A percentile compares a stretch with the other conserved stretches of the same genome.
Evolutionary conservation across 2,329 filamentous ascomycete genomes (phyloP).

Genomic region (Fusarium fracticaudum): DNA sequence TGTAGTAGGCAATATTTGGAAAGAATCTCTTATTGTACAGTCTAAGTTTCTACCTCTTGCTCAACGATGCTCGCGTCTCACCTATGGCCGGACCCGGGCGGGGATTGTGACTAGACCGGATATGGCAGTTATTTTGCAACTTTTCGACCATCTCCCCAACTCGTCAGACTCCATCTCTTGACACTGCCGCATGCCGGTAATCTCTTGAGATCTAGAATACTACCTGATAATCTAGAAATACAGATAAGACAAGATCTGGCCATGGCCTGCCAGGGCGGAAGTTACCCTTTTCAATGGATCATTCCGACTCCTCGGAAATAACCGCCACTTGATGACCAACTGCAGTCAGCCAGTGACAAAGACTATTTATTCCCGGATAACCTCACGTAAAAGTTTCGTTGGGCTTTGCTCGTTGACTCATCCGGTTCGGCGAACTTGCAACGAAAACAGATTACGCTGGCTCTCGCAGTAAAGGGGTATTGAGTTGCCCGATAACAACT

Average conservation of each 20-base stretch:
- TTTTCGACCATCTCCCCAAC: not conserved
- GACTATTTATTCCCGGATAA: not conserved
- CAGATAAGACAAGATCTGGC: not conserved
- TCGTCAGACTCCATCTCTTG: constrained; percentile 7
- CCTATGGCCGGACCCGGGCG: constrained; percentile 29
- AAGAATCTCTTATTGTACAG: constrained; percentile 2
- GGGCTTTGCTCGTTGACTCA: not conserved
- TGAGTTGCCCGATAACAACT: not conserved
- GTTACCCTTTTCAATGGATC: not conserved
- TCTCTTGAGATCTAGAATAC: constrained; percentile 9
- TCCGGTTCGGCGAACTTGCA: not conserved
- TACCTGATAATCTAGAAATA: not conserved
- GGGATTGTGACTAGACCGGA: constrained; percentile 42
- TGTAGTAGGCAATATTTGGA: constrained; percentile 2
- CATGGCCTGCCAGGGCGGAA: not conserved
- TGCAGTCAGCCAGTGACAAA: not conserved
- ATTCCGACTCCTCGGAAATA: not conserved
- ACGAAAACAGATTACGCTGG: not conserved
- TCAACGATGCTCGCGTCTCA: not conserved
- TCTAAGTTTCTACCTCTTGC: constrained; percentile 11
- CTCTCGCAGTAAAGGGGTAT: not conserved
- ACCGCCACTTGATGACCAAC: not conserved
- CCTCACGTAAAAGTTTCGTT: not conserved
- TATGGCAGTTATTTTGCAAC: constrained; percentile 46
- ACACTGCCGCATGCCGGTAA: constrained; percentile 21